Evolutionary conservation across 2,329 filamentous ascomycete genomes (phyloP).

Genomic region (Colletotrichum horii): DNA sequence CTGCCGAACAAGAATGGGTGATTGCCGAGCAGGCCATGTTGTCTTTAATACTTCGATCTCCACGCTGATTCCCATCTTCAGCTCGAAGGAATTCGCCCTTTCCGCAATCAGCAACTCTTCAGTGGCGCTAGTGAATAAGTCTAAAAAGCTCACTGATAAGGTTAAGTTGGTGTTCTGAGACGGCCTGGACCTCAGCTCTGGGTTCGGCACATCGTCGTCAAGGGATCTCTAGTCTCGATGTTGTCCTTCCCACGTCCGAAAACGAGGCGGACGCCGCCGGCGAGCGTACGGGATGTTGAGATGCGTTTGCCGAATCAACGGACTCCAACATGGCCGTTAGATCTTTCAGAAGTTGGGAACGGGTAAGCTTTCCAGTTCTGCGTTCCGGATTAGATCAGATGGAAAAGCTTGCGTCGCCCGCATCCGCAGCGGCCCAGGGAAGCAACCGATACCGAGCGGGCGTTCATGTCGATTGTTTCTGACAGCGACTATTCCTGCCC

Average conservation of each 20-base stretch:
- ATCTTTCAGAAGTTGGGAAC: no score
- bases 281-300: background rate
- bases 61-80: no score
- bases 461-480: background rate
- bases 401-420: background rate
- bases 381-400: background rate
- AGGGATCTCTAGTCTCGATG: background rate
- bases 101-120: background rate
- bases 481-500: constrained; percentile 7
- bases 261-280: background rate
- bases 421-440: background rate
- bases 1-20: background rate
- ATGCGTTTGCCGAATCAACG: background rate
- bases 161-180: constrained; percentile 3
- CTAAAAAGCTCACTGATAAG: background rate
- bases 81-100: background rate
- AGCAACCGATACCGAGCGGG: background rate
- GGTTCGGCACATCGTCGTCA: background rate
- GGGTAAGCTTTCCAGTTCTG: background rate
- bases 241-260: background rate
- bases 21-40: no score
- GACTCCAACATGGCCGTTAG: background rate
- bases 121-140: background rate
- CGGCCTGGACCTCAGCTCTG: background rate
- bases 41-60: background rate